Evolutionary conservation across 2,329 filamentous ascomycete species (phyloP).

Genomic region (Botrytis medusae): DNA sequence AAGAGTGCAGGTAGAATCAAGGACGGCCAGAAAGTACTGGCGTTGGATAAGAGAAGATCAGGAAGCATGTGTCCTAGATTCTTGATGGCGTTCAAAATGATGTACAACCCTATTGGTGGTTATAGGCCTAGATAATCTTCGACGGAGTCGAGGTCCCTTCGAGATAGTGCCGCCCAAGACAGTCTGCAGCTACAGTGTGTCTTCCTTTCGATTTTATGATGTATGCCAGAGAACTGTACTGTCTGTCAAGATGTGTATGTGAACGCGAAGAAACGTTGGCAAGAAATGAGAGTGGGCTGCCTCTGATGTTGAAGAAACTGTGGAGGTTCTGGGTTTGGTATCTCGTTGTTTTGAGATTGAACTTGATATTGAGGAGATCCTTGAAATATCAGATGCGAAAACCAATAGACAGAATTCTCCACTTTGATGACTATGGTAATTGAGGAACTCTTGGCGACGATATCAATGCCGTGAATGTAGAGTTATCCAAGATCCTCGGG

Average conservation of each 20-base stretch:
- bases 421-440: background rate
- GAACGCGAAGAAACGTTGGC: background rate
- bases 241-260: background rate
- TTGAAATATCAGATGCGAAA: conserved; percentile 12
- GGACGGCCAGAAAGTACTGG: conserved; percentile 20
- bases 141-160: background rate
- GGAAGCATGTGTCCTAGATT: conserved; percentile 14
- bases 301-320: background rate
- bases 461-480: background rate
- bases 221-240: background rate
- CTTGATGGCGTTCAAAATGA: background rate
- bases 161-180: background rate
- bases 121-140: background rate
- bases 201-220: background rate
- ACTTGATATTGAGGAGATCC: conserved; percentile 8
- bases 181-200: background rate
- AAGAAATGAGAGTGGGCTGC: background rate
- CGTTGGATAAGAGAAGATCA: background rate
- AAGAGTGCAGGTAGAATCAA: background rate
- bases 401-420: background rate
- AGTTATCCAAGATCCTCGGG: background rate
- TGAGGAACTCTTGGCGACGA: background rate
- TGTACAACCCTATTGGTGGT: background rate
- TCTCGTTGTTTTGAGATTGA: background rate
- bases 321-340: background rate